Evolutionary conservation across 306 rosid genomes (phyloP).

Genomic region (Bauhinia variegata): DNA sequence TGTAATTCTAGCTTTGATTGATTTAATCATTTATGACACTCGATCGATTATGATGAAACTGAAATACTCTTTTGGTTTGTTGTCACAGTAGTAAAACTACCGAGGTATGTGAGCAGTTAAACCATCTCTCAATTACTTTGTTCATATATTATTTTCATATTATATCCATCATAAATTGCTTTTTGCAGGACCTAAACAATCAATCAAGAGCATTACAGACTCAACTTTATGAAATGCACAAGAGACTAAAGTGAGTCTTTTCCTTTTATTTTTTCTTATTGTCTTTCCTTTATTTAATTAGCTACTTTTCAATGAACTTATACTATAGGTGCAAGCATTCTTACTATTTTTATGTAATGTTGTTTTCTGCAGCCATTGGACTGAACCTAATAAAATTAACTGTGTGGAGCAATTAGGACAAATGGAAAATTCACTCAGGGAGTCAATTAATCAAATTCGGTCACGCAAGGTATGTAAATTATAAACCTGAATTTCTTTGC

Average conservation of each 20-base stretch:
- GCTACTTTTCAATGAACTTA: background rate
- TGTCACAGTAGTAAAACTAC: constrained; percentile 74
- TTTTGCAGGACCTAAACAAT: constrained; percentile 61
- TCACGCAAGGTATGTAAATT: constrained; percentile 61
- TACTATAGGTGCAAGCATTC: constrained; percentile 15
- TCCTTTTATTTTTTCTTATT: background rate
- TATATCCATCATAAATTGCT: background rate
- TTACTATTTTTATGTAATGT: constrained; percentile 33
- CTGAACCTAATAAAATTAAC: constrained; percentile 63
- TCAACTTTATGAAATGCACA: constrained; percentile 61
- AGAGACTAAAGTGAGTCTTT: constrained; percentile 68
- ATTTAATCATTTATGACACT: constrained; percentile 5
- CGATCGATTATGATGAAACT: background rate
- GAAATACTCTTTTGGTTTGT: constrained; percentile 10
- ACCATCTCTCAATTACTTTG: background rate
- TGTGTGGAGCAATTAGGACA: constrained; percentile 68
- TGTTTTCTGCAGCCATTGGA: constrained; percentile 63
- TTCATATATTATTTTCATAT: constrained; percentile 17
- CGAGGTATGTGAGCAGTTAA: constrained; percentile 54
- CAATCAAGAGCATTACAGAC: constrained; percentile 54
- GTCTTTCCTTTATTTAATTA: background rate
- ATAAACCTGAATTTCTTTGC: constrained; percentile 5
- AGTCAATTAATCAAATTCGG: constrained; percentile 70
- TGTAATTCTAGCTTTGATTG: background rate
- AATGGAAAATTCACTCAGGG: constrained; percentile 78